Base-by-base conservation (phyloP, 2,329 filamentous ascomycete species). In the Aspergillus niger region DNA sequence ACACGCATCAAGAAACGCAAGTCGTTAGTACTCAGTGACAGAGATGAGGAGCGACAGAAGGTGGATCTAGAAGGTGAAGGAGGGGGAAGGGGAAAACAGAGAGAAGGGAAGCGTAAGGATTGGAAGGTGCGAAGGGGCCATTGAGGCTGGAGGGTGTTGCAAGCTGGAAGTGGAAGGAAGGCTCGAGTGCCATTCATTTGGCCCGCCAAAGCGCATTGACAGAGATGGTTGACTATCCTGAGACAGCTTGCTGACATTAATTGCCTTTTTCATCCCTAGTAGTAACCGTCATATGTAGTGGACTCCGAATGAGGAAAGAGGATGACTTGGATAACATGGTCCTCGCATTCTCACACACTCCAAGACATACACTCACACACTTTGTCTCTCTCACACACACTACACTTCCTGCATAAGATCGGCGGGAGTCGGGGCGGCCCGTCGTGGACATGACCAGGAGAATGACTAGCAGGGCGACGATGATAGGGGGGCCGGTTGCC, bases 391-490 rank as follows among this genome's bases (percentile, higher is more conserved):
- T 17, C 39, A 20, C 41, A 30, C 58, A 62, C 54, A 63, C 60
- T 65, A 66, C 63, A 62, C 65, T 58, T 69, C 64, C 64, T 70
- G 69, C 69, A 69, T 69, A 65, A 68, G 68, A 70, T 70, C 69
- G 65, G 65, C 67, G 68, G 69, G 67, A 70, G 67, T 67, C 69
- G 69, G 69, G 58, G 67, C 68, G 68, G 68, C 56, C 69, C 67
- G 69, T 69, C 66, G 61, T 70, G 63, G 67, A 67, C 65, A 65
- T 69, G 61, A 58, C 59, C 66, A 63, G 64, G 63, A 65, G 64
- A 36, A 65, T 61, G 65, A 65, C 60, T 66, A 68, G 63, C 58
- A 60, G 62, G 63, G 59, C 55, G 61, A 64, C 61, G 53, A 59
- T 55, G 55, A 62, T 55, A 55, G 36, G 49, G 55, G 55, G 39